These are phyloP conservation scores for Populus nigra DNA, from an alignment of 345 rosid genomes.

Conservation along the genomic window DNA sequence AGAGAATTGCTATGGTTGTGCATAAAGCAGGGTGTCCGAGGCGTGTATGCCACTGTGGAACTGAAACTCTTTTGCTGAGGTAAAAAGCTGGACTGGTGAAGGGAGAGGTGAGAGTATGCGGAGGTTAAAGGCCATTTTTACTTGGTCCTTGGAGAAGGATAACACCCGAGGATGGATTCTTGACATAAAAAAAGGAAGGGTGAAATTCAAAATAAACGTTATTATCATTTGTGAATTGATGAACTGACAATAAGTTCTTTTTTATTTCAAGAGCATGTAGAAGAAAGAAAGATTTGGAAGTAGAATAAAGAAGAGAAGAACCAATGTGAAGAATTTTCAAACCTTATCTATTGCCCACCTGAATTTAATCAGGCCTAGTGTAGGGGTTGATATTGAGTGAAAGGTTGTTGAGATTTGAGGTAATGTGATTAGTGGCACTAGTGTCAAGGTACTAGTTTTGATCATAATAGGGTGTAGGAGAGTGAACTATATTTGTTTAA, in stretches of 20 bases:
- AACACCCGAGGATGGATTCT: neutral
- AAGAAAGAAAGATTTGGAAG: neutral
- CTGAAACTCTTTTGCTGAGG: neutral
- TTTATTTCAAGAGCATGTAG: too few species aligned
- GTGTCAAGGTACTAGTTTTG: neutral
- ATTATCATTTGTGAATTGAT: too few species aligned
- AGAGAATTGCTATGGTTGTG: too few species aligned
- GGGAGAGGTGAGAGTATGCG: neutral
- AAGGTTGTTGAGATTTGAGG: neutral
- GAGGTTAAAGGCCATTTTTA: neutral
- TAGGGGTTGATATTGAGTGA: neutral
- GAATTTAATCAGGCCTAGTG: neutral
- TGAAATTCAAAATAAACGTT: neutral
- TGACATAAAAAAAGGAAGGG: neutral
- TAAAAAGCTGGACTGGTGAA: neutral
- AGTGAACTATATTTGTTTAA: neutral
- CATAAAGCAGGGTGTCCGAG: too few species aligned
- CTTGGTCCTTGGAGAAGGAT: neutral
- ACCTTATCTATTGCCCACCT: neutral
- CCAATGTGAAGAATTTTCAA: neutral
- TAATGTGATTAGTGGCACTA: neutral
- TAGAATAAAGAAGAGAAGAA: neutral
- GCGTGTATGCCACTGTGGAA: neutral
- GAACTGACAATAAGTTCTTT: too few species aligned
- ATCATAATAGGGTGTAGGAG: rapidly evolving